phyloP scores from a whole-genome alignment of 2,329 filamentous ascomycete species.

The Coleophoma eucalyptorum region DNA sequence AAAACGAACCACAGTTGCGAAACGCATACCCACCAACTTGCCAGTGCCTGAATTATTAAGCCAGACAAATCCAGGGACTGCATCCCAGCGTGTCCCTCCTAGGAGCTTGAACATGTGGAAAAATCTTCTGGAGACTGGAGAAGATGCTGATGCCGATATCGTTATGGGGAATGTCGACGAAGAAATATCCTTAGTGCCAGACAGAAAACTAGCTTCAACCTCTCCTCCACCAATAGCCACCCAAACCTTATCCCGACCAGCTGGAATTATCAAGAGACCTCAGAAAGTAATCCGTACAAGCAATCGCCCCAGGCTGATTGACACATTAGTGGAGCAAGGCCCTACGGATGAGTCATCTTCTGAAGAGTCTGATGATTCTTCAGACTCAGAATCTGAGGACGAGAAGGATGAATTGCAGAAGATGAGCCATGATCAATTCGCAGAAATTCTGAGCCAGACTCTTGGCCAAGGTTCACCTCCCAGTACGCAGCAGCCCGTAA shows the following conservation, averaged over 20 bases:
- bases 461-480: slow-evolving; percentile 5
- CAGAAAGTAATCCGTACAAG: slow-evolving; percentile 8
- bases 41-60: slow-evolving; percentile 13
- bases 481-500: slow-evolving; percentile 10
- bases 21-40: slow-evolving; percentile 3
- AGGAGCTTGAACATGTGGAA: slow-evolving; percentile 23
- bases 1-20: slow-evolving; percentile 5
- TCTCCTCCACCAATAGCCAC: neutral
- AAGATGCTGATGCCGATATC: slow-evolving; percentile 3
- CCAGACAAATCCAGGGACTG: slow-evolving; percentile 16
- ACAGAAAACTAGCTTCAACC: neutral
- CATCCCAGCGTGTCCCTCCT: slow-evolving; percentile 16
- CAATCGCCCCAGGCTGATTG: slow-evolving; percentile 25
- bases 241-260: slow-evolving; percentile 7
- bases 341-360: slow-evolving; percentile 6
- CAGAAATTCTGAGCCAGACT: slow-evolving; percentile 11
- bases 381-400: slow-evolving; percentile 6
- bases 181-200: neutral
- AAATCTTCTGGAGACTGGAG: slow-evolving; percentile 15
- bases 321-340: slow-evolving; percentile 26
- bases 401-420: neutral
- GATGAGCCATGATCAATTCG: slow-evolving; percentile 1
- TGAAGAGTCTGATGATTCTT: slow-evolving; percentile 1
- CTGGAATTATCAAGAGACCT: slow-evolving; percentile 11
- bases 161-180: neutral